phyloP scores from a whole-genome alignment of 352 stramenopile genomes.

The Pythium vanterpoolii region DNA sequence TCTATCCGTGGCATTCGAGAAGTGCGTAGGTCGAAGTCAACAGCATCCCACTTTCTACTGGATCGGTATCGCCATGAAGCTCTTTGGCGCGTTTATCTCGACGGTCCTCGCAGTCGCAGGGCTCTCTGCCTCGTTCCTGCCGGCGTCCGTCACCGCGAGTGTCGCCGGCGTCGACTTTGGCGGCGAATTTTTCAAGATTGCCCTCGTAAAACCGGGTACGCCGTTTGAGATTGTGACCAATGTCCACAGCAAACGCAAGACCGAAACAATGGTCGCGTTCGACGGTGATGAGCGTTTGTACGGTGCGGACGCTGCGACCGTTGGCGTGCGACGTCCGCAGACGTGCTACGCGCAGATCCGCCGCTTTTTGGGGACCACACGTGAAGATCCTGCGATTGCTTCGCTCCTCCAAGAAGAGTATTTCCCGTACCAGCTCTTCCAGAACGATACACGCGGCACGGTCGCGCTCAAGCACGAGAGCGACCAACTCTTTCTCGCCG shows the following conservation, averaged over 20 bases:
- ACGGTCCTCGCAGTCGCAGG: conserved; percentile 27
- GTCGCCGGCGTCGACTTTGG: conserved; percentile 94
- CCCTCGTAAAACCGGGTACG: conserved; percentile 90
- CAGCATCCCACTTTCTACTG: not conserved
- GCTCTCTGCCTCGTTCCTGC: not conserved
- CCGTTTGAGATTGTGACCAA: conserved; percentile 98
- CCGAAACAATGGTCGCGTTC: conserved; percentile 92
- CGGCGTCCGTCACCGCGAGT: conserved; percentile 36
- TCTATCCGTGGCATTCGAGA: conserved; percentile 2
- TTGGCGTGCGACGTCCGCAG: conserved; percentile 92
- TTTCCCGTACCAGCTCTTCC: conserved; percentile 77
- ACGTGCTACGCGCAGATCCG: conserved; percentile 88
- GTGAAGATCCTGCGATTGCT: conserved; percentile 66
- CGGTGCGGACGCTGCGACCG: conserved; percentile 90
- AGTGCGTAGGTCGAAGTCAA: not conserved
- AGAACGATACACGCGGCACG: conserved; percentile 77
- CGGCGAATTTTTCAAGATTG: conserved; percentile 88
- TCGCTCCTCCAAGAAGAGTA: conserved; percentile 66
- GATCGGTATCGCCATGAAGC: conserved; percentile 7
- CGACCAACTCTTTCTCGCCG: conserved; percentile 81
- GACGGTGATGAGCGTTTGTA: conserved; percentile 93
- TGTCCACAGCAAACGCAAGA: conserved; percentile 98
- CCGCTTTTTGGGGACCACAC: conserved; percentile 86
- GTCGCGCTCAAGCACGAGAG: conserved; percentile 52
- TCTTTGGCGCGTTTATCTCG: conserved; percentile 12